Base-by-base conservation (phyloP, 2,329 filamentous ascomycete species). In the Lachnellula suecica region DNA sequence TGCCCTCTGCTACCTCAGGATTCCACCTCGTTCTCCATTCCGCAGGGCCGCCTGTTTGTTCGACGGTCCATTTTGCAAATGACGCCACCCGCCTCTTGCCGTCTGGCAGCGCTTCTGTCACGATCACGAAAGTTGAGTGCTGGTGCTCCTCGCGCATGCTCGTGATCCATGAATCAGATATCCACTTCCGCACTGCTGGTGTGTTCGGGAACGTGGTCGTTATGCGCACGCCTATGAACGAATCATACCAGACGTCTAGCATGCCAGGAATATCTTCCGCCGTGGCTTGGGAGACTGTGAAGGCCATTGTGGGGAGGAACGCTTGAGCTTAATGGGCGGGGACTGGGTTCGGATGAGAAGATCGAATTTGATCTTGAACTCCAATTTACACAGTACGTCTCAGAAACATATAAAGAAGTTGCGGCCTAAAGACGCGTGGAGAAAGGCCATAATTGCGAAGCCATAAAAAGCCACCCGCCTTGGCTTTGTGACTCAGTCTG, bases 21-120 rank as follows among this genome's bases (percentile, higher is more conserved):
- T 35, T 37, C 47, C 48, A 51, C 27, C 51, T 38, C 17, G n/a
- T 27, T 11, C 44, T 42, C 51, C 47, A 53, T 22, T 57, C 46
- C 22, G 17, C 27, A 15, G 17, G 8, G 15, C 20, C 42, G 17
- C 45, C 51, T 15, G 19, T 27, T 11, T 15, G 7, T n/a, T 44
- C 31, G 11, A 25, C 37, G 13, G 29, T 17, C 45, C 45, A 48
- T 41, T 25, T 45, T 22, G 25, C 25, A 15, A 19, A 47, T 6
- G 46, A 23, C 22, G 37, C 27, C 3, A 46, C 29, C 23, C 29
- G 24, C n/a, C 29, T 24, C 15, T 24, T 35, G 22, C 42, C 51
- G 8, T 35, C 34, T 5, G 37, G 27, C 4, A 23, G 23, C 17
- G 44, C 43, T 6, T 53, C 47, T 10, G 40, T 56, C 22, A 53